Conservation (phyloP, 2,329 filamentous ascomycete genomes). For the Venturia pyrina region DNA sequence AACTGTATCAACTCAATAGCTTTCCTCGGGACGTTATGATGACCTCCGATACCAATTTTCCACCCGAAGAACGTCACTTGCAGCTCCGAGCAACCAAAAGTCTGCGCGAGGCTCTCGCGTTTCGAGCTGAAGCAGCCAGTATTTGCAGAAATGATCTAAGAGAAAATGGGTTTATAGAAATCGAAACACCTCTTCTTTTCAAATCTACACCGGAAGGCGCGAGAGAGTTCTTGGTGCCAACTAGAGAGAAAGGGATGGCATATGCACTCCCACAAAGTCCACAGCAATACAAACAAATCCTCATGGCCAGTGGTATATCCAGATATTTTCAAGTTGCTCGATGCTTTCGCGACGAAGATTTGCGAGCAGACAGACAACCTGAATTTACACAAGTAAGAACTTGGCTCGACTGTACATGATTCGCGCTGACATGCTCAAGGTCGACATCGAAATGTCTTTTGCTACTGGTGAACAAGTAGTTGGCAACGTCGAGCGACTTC, state of each 20-base stretch:
- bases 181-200: slow-evolving; percentile 91
- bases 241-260: slow-evolving; percentile 61
- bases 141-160: slow-evolving; percentile 46
- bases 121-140: slow-evolving; percentile 52
- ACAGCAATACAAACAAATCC: slow-evolving; percentile 95
- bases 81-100: slow-evolving; percentile 67
- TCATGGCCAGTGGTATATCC: slow-evolving; percentile 80
- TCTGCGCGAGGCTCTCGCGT: slow-evolving; percentile 57
- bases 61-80: slow-evolving; percentile 66
- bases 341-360: slow-evolving; percentile 92
- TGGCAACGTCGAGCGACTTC: slow-evolving; percentile 42
- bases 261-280: slow-evolving; percentile 94
- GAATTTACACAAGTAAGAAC: slow-evolving; percentile 79
- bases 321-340: slow-evolving; percentile 87
- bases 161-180: slow-evolving; percentile 53
- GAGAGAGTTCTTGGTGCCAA: slow-evolving; percentile 87
- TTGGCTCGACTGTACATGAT: neutral
- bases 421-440: slow-evolving; percentile 32
- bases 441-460: slow-evolving; percentile 93
- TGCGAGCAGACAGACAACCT: slow-evolving; percentile 84
- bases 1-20: slow-evolving; percentile 58
- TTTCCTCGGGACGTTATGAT: slow-evolving; percentile 71
- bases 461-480: slow-evolving; percentile 63
- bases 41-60: slow-evolving; percentile 62
- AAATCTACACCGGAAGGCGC: slow-evolving; percentile 97